Percentiles rank a stretch among this genome's conserved stretches.
phyloP scores from a whole-genome alignment of 2,329 filamentous ascomycete genomes.

The Huntiella decipiens region DNA sequence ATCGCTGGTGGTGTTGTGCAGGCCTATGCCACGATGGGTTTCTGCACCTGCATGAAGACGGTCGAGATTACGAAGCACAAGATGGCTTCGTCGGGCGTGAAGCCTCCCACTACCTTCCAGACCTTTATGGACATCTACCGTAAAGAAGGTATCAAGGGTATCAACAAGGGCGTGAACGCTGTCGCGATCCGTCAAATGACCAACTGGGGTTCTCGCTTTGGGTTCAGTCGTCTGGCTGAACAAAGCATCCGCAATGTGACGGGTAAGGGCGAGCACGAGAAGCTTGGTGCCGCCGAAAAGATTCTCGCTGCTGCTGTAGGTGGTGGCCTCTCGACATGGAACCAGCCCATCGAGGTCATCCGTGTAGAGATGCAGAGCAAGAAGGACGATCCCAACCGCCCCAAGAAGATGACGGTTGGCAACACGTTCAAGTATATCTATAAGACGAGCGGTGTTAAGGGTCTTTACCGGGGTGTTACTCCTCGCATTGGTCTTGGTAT shows the following conservation, averaged over 20 bases:
- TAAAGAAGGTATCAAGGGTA: slow-evolving; percentile 78
- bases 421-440: slow-evolving; percentile 83
- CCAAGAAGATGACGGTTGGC: slow-evolving; percentile 96
- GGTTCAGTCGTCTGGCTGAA: slow-evolving; percentile 80
- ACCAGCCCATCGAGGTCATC: slow-evolving; percentile 99
- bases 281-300: slow-evolving; percentile 69
- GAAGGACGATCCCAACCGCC: slow-evolving; percentile 90
- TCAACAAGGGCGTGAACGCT: slow-evolving; percentile 97
- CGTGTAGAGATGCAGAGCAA: slow-evolving; percentile 99
- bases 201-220: slow-evolving; percentile 96
- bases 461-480: slow-evolving; percentile 86
- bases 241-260: slow-evolving; percentile 62
- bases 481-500: slow-evolving; percentile 87
- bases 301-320: slow-evolving; percentile 69
- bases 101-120: slow-evolving; percentile 75
- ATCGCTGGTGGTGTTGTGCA: slow-evolving; percentile 90
- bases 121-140: slow-evolving; percentile 98
- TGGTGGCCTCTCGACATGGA: slow-evolving; percentile 93
- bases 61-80: slow-evolving; percentile 99
- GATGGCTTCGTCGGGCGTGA: slow-evolving; percentile 62
- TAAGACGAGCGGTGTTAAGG: slow-evolving; percentile 66
- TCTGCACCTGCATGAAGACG: slow-evolving; percentile 99
- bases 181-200: slow-evolving; percentile 98
- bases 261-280: slow-evolving; percentile 61
- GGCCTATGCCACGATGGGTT: slow-evolving; percentile 98